Percentiles rank a stretch among this genome's conserved stretches.
Conservation (phyloP, 108 stramenopile species). For the Schizochytrium sp. region DNA sequence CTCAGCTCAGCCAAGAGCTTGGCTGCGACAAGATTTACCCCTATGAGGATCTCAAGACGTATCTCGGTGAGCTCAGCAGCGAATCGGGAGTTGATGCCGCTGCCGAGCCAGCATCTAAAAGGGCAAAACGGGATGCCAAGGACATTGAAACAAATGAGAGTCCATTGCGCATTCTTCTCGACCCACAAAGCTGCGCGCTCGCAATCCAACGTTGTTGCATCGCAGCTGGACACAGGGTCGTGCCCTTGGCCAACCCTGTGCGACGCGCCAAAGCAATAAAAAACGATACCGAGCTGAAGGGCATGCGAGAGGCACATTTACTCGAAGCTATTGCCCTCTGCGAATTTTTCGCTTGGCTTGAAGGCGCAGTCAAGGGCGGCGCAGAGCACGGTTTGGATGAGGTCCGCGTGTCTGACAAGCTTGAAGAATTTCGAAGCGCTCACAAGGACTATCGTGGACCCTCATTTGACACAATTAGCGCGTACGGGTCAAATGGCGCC, state of each 20-base stretch:
- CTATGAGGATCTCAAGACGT: not conserved
- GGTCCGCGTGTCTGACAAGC: conserved; percentile 71
- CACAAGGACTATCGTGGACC: conserved; percentile 68
- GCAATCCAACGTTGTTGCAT: not conserved
- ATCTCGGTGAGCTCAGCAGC: no score
- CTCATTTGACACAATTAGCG: conserved; percentile 88
- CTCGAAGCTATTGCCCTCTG: conserved; percentile 92
- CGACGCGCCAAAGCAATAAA: conserved; percentile 85
- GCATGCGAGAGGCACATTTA: conserved; percentile 78
- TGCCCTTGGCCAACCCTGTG: conserved; percentile 62
- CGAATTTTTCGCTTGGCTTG: conserved; percentile 77
- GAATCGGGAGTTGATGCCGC: not conserved
- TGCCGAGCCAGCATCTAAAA: not conserved
- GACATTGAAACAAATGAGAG: not conserved
- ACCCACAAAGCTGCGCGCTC: not conserved
- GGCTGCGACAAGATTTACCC: not conserved
- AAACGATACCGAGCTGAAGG: conserved; percentile 77
- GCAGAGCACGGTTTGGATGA: conserved; percentile 62
- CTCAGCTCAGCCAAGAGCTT: not conserved
- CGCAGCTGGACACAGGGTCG: not conserved
- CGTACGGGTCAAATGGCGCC: conserved; percentile 85
- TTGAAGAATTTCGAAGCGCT: conserved; percentile 64
- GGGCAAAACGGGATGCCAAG: no score
- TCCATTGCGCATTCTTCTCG: not conserved
- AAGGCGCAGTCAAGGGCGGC: conserved; percentile 50